phyloP scores from a whole-genome alignment of 805 yeast species.

The Ogataea degrootiae region DNA sequence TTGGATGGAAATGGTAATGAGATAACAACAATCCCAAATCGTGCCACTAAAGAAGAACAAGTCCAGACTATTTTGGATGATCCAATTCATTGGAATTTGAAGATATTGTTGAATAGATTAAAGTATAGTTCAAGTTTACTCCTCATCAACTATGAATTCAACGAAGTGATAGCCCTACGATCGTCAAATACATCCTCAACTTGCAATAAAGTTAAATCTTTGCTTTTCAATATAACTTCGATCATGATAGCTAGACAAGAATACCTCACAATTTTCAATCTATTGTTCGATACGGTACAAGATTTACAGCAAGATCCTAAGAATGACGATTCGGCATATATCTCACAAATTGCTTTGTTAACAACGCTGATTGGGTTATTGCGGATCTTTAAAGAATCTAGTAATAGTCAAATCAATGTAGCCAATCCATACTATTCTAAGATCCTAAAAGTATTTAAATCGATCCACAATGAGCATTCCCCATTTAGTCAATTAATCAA shows the following conservation, averaged over 20 bases:
- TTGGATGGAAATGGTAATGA: conserved; percentile 5
- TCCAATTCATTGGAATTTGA: conserved; percentile 15
- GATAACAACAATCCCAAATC: not conserved
- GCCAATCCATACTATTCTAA: not conserved
- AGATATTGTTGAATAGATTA: conserved; percentile 34
- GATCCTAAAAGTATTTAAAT: not conserved
- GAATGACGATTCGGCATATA: not conserved
- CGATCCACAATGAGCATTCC: not conserved
- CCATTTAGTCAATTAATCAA: conserved; percentile 1
- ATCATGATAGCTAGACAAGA: conserved; percentile 26
- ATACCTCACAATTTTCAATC: conserved; percentile 21
- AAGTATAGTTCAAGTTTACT: conserved; percentile 38
- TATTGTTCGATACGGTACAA: conserved; percentile 11
- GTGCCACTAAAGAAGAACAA: conserved; percentile 5
- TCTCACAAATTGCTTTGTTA: conserved; percentile 11
- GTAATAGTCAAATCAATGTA: not conserved
- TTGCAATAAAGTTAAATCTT: conserved; percentile 46
- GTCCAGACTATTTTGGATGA: conserved; percentile 15
- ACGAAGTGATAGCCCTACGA: conserved; percentile 31
- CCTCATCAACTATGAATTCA: conserved; percentile 40
- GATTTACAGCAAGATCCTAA: conserved; percentile 1
- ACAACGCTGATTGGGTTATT: conserved; percentile 14
- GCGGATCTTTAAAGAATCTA: conserved; percentile 12
- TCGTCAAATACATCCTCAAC: conserved; percentile 22
- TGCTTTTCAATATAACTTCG: conserved; percentile 19